Evolutionary conservation across 108 stramenopile genomes (phyloP), one percentile per base, ranked within the genome.

Genomic region (Skeletonema costatum): DNA sequence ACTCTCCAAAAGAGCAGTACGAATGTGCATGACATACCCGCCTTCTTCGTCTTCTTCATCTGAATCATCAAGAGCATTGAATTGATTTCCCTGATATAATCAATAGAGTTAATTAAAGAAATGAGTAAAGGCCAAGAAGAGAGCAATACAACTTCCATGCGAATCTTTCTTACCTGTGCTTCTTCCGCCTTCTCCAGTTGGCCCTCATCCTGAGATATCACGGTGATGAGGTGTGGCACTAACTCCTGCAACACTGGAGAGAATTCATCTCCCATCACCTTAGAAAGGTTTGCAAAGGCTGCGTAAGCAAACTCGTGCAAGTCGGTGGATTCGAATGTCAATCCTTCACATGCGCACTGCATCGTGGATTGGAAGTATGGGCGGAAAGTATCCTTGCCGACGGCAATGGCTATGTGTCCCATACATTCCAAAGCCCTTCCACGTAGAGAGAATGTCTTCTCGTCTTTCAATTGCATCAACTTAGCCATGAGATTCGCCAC

Each of bases 401-500:
- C 97, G 14, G 97, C 98, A 73, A 97, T 93, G 29, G 98, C 98
- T 83, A 99, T 97, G 86, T 98, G 98, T n/a, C 99, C 99, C 98
- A 98, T 97, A 76, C 98, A 98, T 81, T 99, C 99, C 83, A 99
- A 68, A 8, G 98, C 98, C 4, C 99, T 85, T 9, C 99, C 99
- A 58, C 97, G 93, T 32, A 99, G 86, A 29, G 90, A 87, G 77
- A 81, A 93, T 68, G 87, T 66, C 56, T 81, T 78, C 63, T 96
- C 94, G 60, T 97, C 96, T 19, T 85, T 89, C 71, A 96, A 59
- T 30, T 67, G 71, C 93, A 97, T 92, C 38, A 95, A 74, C 66
- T 88, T 95, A 6, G 86, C 74, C 96, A 97, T 97, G 50, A 97
- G 74, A 5, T 76, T 73, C 21, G 96, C 93, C 9, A 96, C 93